Conservation (phyloP, 2,329 filamentous ascomycete species). For the Leptographium wingfieldii region DNA sequence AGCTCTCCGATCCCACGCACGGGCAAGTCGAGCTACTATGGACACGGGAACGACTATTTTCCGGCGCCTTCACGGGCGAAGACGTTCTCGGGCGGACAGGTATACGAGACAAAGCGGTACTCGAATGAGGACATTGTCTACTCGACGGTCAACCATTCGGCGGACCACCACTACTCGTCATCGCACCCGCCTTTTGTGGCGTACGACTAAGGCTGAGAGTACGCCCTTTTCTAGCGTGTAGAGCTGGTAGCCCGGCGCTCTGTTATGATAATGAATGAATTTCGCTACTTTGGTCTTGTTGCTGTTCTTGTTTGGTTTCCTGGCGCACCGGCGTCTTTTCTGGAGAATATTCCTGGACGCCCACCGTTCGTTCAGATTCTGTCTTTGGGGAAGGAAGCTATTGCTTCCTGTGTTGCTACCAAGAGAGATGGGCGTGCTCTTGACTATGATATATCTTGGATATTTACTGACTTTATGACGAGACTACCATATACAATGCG, state of each 20-base stretch:
- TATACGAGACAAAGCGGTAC: slow-evolving; percentile 12
- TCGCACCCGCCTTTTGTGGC: slow-evolving; percentile 5
- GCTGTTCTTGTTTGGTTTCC: neutral
- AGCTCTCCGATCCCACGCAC: slow-evolving; percentile 1
- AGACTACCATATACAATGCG: neutral
- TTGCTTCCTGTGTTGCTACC: neutral
- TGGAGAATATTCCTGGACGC: neutral
- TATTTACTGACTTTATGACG: neutral
- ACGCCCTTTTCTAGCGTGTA: neutral
- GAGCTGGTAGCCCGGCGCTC: neutral
- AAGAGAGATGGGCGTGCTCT: too few relatives aligned
- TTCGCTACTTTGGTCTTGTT: neutral
- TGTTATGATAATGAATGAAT: neutral
- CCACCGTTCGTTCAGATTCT: neutral
- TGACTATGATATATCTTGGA: neutral
- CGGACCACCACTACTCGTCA: slow-evolving; percentile 4
- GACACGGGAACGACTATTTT: slow-evolving; percentile 5
- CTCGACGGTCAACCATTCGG: slow-evolving; percentile 7
- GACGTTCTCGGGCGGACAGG: slow-evolving; percentile 9
- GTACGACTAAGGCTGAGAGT: neutral
- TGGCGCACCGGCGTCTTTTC: neutral
- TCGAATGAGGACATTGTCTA: slow-evolving; percentile 12
- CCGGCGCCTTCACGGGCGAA: slow-evolving; percentile 8
- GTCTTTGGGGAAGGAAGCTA: neutral
- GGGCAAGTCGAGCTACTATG: neutral